Evolutionary conservation across 2,329 filamentous ascomycete genomes (phyloP).

Genomic region (Alternaria ethzedia): DNA sequence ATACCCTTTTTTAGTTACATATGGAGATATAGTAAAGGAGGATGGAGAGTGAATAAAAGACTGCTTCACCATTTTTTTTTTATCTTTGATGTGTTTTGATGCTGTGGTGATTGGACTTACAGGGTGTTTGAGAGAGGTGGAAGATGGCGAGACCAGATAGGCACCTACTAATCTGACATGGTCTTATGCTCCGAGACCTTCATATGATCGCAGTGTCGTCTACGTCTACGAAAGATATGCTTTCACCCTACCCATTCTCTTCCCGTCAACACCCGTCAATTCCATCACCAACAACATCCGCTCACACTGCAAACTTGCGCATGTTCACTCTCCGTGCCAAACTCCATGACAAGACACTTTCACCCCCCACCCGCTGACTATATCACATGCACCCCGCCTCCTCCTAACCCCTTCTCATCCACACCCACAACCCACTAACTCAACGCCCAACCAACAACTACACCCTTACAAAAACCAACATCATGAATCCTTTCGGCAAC

Average conservation of each 20-base stretch:
- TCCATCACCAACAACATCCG: too few species aligned
- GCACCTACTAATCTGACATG: neutral
- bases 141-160: neutral
- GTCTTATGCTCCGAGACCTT: rapidly evolving
- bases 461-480: neutral
- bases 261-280: neutral
- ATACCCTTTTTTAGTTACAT: conserved; percentile 5
- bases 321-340: neutral
- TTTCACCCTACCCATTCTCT: neutral
- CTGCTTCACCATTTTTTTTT: neutral
- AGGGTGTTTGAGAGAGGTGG: neutral
- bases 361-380: neutral
- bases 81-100: too few species aligned
- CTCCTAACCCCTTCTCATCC: neutral
- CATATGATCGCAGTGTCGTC: neutral
- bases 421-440: neutral
- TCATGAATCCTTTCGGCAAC: neutral
- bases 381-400: neutral
- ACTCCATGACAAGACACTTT: neutral
- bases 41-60: neutral
- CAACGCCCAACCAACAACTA: neutral
- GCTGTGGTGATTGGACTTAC: neutral
- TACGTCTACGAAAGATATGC: too few species aligned
- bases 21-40: neutral
- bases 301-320: neutral